Evolutionary conservation across 306 rosid species (phyloP), one percentile per base, ranked within the genome.

Genomic region (Citrullus amarus): DNA sequence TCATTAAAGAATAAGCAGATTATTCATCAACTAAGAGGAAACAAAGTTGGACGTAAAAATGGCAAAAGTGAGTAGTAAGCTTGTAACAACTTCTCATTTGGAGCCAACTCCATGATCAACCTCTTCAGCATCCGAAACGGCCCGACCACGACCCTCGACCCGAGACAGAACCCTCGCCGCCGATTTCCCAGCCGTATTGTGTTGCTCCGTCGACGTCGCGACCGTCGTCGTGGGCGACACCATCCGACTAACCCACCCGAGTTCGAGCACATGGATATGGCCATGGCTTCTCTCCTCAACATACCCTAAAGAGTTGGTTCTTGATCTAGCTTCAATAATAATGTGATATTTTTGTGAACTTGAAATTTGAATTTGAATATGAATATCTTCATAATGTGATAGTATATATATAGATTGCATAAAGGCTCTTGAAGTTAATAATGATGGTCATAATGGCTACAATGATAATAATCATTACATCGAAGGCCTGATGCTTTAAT

Each of bases 121-220:
- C 90, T 95, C 89, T 87, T 92, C 14, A 95, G 80, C 92, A 86
- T 84, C 83, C 91, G 77, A 69, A 95, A 79, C 8, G 97, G 96
- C 39, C 80, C 89, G 32, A 85, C 73, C 86, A 85, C 80, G 43
- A 89, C 86, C 30, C 90, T 88, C 0, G 93, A 81, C 61, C 92
- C 96, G 15, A 88, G 86, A 75, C 84, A 84, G 83, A 92, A 91
- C 30, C 92, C 87, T 43, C 97, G 84, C 13, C 98, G 88, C 85
- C 81, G 84, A 61, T 86, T 90, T 56, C 99, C 99, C 0, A 96
- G 87, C 77, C 97, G 81, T 36, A 96, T 34, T 1, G 90, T 87
- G 90, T 84, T 79, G 2, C 91, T 90, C 55, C 92, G 80, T 80
- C 93, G 78, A 58, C 97, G 77, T 16, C 97, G 73, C 8, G 81